Evolutionary conservation across 208 protist species (phyloP).

Genomic region (Acanthamoeba quina): DNA sequence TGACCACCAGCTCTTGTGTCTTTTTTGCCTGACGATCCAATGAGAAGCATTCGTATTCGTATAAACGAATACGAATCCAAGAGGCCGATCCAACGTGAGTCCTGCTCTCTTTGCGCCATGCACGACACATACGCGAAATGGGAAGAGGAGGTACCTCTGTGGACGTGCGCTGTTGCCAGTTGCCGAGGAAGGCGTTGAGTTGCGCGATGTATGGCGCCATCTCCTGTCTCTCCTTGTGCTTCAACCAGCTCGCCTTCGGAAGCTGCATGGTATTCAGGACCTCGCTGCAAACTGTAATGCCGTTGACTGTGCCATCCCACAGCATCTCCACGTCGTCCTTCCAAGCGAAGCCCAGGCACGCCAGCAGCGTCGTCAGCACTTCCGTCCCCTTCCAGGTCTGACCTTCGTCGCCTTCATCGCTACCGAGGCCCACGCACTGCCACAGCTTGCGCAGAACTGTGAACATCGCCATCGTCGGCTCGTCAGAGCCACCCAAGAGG

Average conservation of each 20-base stretch:
- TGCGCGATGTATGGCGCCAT: background rate
- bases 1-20: background rate
- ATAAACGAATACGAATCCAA: background rate
- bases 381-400: background rate
- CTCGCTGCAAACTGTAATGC: too few relatives aligned
- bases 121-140: too few relatives aligned
- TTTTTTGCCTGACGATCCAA: too few relatives aligned
- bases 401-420: background rate
- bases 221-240: background rate
- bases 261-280: background rate
- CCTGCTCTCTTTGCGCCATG: too few relatives aligned
- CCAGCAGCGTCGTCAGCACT: conserved; percentile 1
- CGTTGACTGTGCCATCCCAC: background rate
- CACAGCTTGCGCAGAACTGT: background rate
- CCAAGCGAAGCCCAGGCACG: conserved; percentile 16
- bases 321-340: background rate
- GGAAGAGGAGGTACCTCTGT: too few relatives aligned
- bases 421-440: background rate
- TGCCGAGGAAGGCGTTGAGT: background rate
- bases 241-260: background rate
- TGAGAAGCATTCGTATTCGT: too few relatives aligned
- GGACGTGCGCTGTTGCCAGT: background rate
- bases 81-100: too few relatives aligned
- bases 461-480: too few relatives aligned
- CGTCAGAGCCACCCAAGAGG: background rate